These are phyloP conservation scores for Fusarium guadeloupense DNA, from an alignment of 2,329 filamentous ascomycete genomes.

Conservation along the genomic window DNA sequence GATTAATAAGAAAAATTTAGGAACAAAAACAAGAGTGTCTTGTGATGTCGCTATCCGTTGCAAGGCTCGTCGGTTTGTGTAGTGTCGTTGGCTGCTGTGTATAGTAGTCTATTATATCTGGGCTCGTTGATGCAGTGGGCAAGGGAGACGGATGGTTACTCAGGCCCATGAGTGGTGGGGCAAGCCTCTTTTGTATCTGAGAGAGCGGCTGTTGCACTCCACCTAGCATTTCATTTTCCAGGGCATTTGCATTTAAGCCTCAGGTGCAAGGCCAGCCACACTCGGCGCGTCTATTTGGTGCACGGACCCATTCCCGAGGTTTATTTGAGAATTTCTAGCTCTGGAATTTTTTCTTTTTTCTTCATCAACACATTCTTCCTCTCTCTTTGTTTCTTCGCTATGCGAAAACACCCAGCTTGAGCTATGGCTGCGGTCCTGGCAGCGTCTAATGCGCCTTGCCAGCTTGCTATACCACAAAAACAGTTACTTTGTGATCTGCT, in stretches of 20 bases:
- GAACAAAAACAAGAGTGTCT: background rate
- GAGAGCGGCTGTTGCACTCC: constrained; percentile 18
- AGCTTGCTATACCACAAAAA: constrained; percentile 14
- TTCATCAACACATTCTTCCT: constrained; percentile 35
- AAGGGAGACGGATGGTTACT: constrained; percentile 41
- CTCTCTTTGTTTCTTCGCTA: background rate
- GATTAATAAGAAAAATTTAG: background rate
- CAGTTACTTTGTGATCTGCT: constrained; percentile 5
- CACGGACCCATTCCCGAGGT: constrained; percentile 35
- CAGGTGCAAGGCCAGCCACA: constrained; percentile 24
- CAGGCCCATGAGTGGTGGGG: constrained; percentile 44
- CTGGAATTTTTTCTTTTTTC: constrained; percentile 32
- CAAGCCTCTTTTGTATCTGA: constrained; percentile 45
- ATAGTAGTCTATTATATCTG: constrained; percentile 13
- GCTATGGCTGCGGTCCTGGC: background rate
- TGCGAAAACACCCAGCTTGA: constrained; percentile 1
- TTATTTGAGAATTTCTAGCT: constrained; percentile 42
- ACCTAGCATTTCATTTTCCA: no score
- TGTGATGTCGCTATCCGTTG: background rate
- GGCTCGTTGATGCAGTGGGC: constrained; percentile 11
- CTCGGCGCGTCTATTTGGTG: constrained; percentile 22
- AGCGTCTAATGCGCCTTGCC: background rate
- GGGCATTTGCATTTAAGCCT: no score
- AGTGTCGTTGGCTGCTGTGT: constrained; percentile 7
- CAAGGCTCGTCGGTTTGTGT: constrained; percentile 6